Evolutionary conservation across 2,329 filamentous ascomycete species (phyloP).

Genomic region (Daldinia sp.): DNA sequence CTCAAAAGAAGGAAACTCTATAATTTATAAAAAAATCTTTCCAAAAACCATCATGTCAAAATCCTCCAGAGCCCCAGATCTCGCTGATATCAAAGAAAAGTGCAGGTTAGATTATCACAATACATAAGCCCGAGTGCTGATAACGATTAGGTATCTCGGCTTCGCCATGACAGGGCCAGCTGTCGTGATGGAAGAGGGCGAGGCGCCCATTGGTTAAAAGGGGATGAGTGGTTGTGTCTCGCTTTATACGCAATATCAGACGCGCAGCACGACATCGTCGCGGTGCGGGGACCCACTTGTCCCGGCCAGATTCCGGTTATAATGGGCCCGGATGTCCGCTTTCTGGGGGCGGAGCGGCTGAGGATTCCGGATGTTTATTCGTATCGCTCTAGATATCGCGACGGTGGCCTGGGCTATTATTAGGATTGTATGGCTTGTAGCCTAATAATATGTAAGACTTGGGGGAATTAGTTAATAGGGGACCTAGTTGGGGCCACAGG

Average conservation of each 20-base stretch:
- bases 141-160: slow-evolving; percentile 16
- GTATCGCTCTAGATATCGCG: no score
- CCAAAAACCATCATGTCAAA: neutral
- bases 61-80: neutral
- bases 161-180: slow-evolving; percentile 34
- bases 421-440: no score
- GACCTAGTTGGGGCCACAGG: no score
- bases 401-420: no score
- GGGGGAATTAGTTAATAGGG: no score
- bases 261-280: no score
- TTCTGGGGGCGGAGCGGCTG: no score
- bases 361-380: no score
- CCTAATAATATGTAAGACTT: no score
- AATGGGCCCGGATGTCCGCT: no score
- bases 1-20: neutral
- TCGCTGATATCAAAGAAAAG: neutral
- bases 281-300: no score
- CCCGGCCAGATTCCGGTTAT: no score
- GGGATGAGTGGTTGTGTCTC: slow-evolving; percentile 21
- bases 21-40: slow-evolving; percentile 2
- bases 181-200: slow-evolving; percentile 28
- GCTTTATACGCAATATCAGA: neutral
- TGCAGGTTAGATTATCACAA: slow-evolving; percentile 5
- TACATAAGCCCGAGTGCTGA: slow-evolving; percentile 21
- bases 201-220: neutral